Percentiles rank a stretch among this genome's conserved stretches.
These are phyloP conservation scores for Helichrysum umbraculigerum DNA, from an alignment of 129 eudicot genomes.

Conservation along the genomic window DNA sequence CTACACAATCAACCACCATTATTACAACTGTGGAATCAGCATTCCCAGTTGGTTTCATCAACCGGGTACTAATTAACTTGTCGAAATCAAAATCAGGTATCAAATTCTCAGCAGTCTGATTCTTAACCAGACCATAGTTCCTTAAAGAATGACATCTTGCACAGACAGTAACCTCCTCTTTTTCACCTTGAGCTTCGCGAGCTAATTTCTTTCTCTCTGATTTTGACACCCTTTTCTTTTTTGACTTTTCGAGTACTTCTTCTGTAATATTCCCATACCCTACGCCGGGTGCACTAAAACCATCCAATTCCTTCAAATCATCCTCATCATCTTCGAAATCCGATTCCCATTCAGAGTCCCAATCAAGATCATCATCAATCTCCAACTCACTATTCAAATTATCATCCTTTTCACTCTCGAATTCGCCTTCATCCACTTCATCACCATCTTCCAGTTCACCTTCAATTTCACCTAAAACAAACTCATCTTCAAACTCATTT, in stretches of 20 bases:
- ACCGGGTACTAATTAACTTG: slow-evolving; percentile 67
- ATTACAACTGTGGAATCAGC: slow-evolving; percentile 87
- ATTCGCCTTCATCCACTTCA: slow-evolving; percentile 44
- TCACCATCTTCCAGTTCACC: slow-evolving; percentile 42
- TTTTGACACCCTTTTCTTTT: slow-evolving; percentile 64
- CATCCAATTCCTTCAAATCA: slow-evolving; percentile 63
- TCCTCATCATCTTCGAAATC: slow-evolving; percentile 61
- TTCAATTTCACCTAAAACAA: slow-evolving; percentile 32
- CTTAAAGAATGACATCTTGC: slow-evolving; percentile 94
- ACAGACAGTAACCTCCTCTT: slow-evolving; percentile 86
- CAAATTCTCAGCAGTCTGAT: slow-evolving; percentile 77
- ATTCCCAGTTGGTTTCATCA: slow-evolving; percentile 78
- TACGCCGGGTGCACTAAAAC: slow-evolving; percentile 69
- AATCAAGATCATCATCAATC: slow-evolving; percentile 48
- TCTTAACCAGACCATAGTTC: slow-evolving; percentile 88
- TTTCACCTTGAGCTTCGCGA: slow-evolving; percentile 60
- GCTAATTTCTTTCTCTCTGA: slow-evolving; percentile 74
- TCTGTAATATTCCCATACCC: slow-evolving; percentile 90
- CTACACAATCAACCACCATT: slow-evolving; percentile 97
- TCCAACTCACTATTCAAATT: slow-evolving; percentile 36
- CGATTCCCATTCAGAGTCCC: slow-evolving; percentile 66
- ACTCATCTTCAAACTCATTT: slow-evolving; percentile 31
- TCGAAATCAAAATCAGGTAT: slow-evolving; percentile 97
- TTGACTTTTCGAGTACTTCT: slow-evolving; percentile 56
- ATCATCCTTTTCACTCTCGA: slow-evolving; percentile 42